Evolutionary conservation across 2,329 filamentous ascomycete species (phyloP).

Genomic region (Stromatinia cepivora): DNA sequence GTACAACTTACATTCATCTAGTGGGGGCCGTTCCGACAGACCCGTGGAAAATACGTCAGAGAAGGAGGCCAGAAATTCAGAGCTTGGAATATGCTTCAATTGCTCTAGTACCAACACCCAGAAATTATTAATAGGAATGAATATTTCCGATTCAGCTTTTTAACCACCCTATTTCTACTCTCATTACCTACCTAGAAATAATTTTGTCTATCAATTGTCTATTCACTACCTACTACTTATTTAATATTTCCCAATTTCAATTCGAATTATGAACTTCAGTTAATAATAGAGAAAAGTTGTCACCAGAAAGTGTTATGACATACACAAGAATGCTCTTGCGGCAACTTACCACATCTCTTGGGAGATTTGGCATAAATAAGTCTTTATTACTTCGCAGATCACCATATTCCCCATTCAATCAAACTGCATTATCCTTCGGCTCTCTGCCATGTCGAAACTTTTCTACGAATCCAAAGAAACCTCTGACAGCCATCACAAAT

Average conservation of each 20-base stretch:
- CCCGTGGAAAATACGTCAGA: conserved; percentile 12
- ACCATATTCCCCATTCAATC: neutral
- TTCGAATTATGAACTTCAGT: conserved; percentile 4
- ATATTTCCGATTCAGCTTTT: neutral
- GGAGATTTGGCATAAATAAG: conserved; percentile 25
- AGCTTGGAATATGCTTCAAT: conserved; percentile 14
- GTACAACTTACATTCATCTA: neutral
- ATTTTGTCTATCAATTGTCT: neutral
- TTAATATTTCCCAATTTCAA: neutral
- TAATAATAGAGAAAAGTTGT: neutral
- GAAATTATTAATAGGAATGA: neutral
- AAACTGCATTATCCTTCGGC: neutral
- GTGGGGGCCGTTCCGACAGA: neutral
- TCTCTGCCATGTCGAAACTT: conserved; percentile 6
- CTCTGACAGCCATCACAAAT: conserved; percentile 1
- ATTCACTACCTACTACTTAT: neutral
- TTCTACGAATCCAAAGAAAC: conserved; percentile 3
- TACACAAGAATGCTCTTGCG: conserved; percentile 32
- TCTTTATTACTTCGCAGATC: conserved; percentile 21
- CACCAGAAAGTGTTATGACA: conserved; percentile 2
- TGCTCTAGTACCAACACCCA: neutral
- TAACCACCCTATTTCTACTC: neutral
- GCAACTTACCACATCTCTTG: conserved; percentile 29
- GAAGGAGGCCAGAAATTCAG: neutral
- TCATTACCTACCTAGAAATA: neutral